Percentiles rank a stretch among this genome's conserved stretches.
phyloP scores from a whole-genome alignment of 495 filamentous ascomycete genomes.

The Penicillium herquei region DNA sequence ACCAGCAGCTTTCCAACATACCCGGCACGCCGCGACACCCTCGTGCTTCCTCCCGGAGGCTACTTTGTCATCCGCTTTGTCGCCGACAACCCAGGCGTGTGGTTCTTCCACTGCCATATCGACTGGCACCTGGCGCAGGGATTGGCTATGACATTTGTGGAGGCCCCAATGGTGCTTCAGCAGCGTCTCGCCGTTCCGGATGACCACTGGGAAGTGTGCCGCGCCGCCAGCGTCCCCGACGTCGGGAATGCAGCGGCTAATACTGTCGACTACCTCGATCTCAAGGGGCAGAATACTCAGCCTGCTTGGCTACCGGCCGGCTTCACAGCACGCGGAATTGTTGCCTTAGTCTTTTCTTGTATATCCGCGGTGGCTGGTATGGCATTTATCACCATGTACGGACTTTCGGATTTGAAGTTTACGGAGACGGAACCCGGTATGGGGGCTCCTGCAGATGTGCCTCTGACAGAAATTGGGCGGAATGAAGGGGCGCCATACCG shows the following conservation, averaged over 20 bases:
- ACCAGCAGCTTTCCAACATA: constrained; percentile 27
- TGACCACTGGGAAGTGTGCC: no score
- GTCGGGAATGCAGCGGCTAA: constrained; percentile 78
- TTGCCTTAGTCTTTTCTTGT: constrained; percentile 71
- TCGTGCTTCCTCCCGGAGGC: constrained; percentile 51
- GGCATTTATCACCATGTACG: constrained; percentile 67
- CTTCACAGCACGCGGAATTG: constrained; percentile 71
- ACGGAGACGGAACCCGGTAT: no score
- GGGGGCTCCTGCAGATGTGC: no score
- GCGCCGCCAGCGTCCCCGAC: constrained; percentile 41
- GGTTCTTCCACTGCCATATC: constrained; percentile 63
- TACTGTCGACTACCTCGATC: constrained; percentile 58
- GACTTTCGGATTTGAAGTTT: constrained; percentile 16
- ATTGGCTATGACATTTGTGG: constrained; percentile 43
- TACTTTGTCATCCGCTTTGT: constrained; percentile 63
- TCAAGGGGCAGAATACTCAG: constrained; percentile 58
- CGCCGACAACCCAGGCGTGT: constrained; percentile 64
- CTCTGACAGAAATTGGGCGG: no score
- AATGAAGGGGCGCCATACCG: no score
- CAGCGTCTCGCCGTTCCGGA: no score
- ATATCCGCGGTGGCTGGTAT: constrained; percentile 69
- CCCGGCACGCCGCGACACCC: constrained; percentile 56
- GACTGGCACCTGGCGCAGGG: constrained; percentile 60
- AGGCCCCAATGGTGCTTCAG: constrained; percentile 64
- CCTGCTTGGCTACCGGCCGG: constrained; percentile 61